Percentiles rank a stretch among this genome's conserved stretches.
These are phyloP conservation scores for Boletus subparvulus DNA, from an alignment of 768 basidiomycete species.

Conservation along the genomic window DNA sequence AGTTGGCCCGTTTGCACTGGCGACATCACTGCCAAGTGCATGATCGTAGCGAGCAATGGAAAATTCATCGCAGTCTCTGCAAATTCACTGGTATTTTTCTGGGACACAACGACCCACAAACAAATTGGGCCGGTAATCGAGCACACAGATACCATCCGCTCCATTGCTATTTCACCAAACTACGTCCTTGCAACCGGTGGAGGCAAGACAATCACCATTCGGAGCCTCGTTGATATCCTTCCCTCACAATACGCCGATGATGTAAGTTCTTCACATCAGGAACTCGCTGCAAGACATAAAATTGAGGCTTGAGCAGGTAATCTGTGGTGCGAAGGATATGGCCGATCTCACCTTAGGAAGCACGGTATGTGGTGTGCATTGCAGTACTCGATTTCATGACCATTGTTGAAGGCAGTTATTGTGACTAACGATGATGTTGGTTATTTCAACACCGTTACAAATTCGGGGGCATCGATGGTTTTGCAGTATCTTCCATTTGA, in stretches of 20 bases:
- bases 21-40: neutral
- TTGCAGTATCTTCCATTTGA: neutral
- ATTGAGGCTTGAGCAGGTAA: neutral
- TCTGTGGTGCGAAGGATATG: neutral
- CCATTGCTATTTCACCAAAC: conserved; percentile 10
- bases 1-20: neutral
- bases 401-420: neutral
- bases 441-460: neutral
- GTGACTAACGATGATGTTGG: neutral
- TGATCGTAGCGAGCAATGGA: conserved; percentile 7
- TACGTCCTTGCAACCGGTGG: conserved; percentile 4
- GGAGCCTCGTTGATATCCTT: conserved; percentile 4
- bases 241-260: conserved; percentile 6
- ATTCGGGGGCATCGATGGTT: neutral
- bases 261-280: neutral
- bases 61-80: conserved; percentile 9
- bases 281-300: too few species aligned
- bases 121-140: conserved; percentile 8
- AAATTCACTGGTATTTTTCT: conserved; percentile 4
- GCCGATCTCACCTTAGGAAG: neutral
- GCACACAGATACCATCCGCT: neutral
- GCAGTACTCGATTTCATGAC: neutral
- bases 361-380: neutral
- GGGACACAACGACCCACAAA: conserved; percentile 6
- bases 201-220: conserved; percentile 1